A percentile compares a stretch with the other conserved stretches of the same genome.
These are phyloP conservation scores for Alternaria arborescens DNA, from an alignment of 2,329 filamentous ascomycete genomes.

Conservation along the genomic window DNA sequence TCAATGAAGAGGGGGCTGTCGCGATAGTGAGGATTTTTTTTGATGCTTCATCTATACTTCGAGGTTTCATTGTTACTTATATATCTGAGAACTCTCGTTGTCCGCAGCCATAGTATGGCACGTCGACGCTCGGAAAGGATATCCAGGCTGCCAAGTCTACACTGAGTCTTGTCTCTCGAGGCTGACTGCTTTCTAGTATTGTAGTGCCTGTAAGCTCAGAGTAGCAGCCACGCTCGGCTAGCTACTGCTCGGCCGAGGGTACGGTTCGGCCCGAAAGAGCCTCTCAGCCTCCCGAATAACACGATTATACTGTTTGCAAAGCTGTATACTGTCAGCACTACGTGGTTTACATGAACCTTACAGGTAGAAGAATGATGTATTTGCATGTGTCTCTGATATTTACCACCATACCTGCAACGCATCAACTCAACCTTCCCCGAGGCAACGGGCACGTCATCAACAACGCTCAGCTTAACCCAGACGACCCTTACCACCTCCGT, in stretches of 20 bases:
- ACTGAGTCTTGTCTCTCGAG: background rate
- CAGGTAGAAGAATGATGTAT: background rate
- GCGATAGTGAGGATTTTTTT: background rate
- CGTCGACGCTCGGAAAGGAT: background rate
- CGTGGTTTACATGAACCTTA: background rate
- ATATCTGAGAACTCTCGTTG: background rate
- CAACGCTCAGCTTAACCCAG: slow-evolving; percentile 11
- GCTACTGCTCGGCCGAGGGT: background rate
- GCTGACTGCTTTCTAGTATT: background rate
- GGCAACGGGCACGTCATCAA: background rate
- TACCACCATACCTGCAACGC: background rate
- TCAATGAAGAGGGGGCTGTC: background rate
- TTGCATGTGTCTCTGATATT: background rate
- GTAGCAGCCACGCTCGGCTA: background rate
- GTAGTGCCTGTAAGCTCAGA: background rate
- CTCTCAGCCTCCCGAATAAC: background rate
- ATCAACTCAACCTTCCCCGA: background rate
- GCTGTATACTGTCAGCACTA: background rate
- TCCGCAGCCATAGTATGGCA: background rate
- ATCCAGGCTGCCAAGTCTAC: background rate
- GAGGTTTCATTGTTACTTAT: background rate
- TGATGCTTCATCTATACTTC: background rate
- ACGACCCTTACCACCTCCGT: slow-evolving; percentile 46
- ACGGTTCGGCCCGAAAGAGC: background rate
- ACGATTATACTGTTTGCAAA: background rate